Evolutionary conservation across 2,329 filamentous ascomycete genomes (phyloP).

Genomic region (Acarospora socialis): DNA sequence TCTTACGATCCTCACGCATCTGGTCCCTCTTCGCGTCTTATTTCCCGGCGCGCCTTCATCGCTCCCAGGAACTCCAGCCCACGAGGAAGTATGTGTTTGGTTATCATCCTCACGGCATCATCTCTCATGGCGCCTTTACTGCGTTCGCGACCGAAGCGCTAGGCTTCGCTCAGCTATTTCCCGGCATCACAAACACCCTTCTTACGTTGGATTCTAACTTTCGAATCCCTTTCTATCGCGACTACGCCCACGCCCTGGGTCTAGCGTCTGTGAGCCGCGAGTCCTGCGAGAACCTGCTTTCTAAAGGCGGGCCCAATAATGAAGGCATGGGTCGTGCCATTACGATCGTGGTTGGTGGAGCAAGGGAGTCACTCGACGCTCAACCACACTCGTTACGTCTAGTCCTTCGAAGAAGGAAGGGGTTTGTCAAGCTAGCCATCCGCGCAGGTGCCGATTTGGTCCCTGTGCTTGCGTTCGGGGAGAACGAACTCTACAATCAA

Average conservation of each 20-base stretch:
- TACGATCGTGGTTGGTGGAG: conserved; percentile 88
- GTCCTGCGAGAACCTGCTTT: conserved; percentile 78
- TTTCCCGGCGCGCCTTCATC: conserved; percentile 79
- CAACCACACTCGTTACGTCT: conserved; percentile 63
- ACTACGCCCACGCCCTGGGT: conserved; percentile 84
- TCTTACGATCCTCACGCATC: conserved; percentile 55
- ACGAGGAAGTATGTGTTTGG: conserved; percentile 92
- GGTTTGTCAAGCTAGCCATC: conserved; percentile 87
- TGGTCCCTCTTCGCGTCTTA: conserved; percentile 89
- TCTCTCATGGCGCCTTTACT: conserved; percentile 87
- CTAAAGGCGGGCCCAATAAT: conserved; percentile 57
- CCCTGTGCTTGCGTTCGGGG: conserved; percentile 81
- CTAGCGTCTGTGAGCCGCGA: conserved; percentile 80
- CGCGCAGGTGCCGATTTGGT: conserved; percentile 87
- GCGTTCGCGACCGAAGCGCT: conserved; percentile 84
- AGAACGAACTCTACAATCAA: conserved; percentile 94
- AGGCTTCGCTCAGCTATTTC: conserved; percentile 75
- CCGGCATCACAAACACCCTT: conserved; percentile 85
- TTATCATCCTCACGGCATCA: conserved; percentile 95
- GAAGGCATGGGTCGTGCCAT: conserved; percentile 91
- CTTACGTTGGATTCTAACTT: conserved; percentile 95
- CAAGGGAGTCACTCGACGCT: conserved; percentile 80
- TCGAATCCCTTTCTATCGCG: conserved; percentile 79
- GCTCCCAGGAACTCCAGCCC: conserved; percentile 62
- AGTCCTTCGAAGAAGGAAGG: conserved; percentile 70